These are phyloP conservation scores for Suillus hirtellus DNA, from an alignment of 768 basidiomycete genomes.

Conservation along the genomic window DNA sequence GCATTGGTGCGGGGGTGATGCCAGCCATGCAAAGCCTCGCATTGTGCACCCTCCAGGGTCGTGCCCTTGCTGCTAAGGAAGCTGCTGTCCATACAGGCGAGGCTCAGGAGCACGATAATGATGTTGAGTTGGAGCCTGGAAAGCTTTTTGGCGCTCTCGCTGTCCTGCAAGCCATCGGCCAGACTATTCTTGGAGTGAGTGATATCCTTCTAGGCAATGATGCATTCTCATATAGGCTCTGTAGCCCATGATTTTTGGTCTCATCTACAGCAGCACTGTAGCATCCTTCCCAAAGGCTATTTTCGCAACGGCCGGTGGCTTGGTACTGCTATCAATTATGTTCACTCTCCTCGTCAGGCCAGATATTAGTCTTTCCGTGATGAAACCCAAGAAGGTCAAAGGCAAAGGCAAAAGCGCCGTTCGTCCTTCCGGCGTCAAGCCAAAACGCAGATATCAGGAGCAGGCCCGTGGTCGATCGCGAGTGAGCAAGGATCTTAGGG, in stretches of 20 bases:
- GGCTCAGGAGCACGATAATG: conserved; percentile 14
- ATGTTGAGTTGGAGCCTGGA: conserved; percentile 44
- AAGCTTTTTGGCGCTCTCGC: conserved; percentile 73
- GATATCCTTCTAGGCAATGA: neutral
- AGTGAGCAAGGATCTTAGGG: conserved; percentile 42
- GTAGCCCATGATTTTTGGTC: conserved; percentile 70
- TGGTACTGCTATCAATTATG: conserved; percentile 52
- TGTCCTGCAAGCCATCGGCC: conserved; percentile 63
- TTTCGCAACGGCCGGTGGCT: conserved; percentile 57
- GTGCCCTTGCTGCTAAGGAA: conserved; percentile 33
- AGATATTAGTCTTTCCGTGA: conserved; percentile 25
- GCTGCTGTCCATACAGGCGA: conserved; percentile 30
- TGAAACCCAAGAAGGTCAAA: conserved; percentile 14
- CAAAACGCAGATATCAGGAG: conserved; percentile 18
- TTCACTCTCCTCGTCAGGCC: conserved; percentile 46
- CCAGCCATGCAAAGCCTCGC: conserved; percentile 76
- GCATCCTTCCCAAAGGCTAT: conserved; percentile 66
- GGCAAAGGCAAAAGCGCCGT: conserved; percentile 10
- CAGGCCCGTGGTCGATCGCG: conserved; percentile 30
- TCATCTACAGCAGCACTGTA: conserved; percentile 66
- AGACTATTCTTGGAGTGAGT: conserved; percentile 56
- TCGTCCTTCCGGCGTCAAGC: conserved; percentile 2
- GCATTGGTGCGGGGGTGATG: conserved; percentile 66
- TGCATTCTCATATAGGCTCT: conserved; percentile 13
- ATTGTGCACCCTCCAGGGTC: conserved; percentile 55